These are phyloP conservation scores for Penicillium samsonianum DNA, from an alignment of 495 filamentous ascomycete species.

Conservation along the genomic window DNA sequence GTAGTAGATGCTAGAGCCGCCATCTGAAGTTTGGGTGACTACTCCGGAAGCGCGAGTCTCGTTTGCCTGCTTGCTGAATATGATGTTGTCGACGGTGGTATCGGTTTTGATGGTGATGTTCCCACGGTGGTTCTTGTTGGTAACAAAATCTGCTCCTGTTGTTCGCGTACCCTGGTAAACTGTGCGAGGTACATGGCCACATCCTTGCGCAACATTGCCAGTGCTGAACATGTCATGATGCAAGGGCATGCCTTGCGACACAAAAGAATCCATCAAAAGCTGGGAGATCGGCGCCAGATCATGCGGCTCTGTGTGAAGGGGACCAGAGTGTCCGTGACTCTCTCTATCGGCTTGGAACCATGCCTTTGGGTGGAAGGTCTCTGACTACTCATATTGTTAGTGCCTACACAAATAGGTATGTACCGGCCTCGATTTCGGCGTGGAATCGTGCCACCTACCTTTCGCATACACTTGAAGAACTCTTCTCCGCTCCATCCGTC, in stretches of 20 bases:
- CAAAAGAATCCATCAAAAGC: constrained; percentile 47
- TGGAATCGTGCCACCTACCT: constrained; percentile 28
- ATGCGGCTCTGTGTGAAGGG: constrained; percentile 50
- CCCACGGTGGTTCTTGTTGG: constrained; percentile 34
- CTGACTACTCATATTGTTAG: constrained; percentile 32
- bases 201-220: constrained; percentile 50
- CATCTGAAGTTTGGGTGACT: constrained; percentile 26
- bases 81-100: constrained; percentile 40
- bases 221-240: constrained; percentile 54
- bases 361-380: constrained; percentile 48
- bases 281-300: constrained; percentile 52
- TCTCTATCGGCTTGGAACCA: constrained; percentile 43
- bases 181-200: constrained; percentile 53
- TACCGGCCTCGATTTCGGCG: background rate
- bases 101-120: constrained; percentile 44
- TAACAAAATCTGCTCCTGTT: constrained; percentile 51
- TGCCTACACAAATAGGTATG: background rate
- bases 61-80: constrained; percentile 20
- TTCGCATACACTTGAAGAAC: constrained; percentile 54
- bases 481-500: constrained; percentile 57
- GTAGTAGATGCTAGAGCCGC: constrained; percentile 30
- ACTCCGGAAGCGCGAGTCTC: constrained; percentile 33
- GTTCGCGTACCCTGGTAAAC: constrained; percentile 51
- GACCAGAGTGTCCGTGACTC: constrained; percentile 47
- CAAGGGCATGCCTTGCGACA: constrained; percentile 46